Conservation (phyloP, 2,329 filamentous ascomycete genomes). For the Cadophora sp. region DNA sequence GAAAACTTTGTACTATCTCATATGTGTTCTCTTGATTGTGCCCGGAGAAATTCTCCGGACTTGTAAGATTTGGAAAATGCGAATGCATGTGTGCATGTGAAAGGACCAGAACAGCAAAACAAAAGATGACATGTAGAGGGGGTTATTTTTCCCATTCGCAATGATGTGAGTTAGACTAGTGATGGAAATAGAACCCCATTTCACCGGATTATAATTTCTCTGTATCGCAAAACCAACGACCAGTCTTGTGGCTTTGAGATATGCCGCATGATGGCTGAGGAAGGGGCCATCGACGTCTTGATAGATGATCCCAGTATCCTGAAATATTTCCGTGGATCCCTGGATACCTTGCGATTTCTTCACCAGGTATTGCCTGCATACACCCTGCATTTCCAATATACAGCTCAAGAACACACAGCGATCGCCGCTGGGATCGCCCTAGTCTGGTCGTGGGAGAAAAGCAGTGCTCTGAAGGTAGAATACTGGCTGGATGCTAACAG, state of each 20-base stretch:
- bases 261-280: neutral
- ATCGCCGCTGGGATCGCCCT: neutral
- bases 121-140: too few relatives aligned
- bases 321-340: neutral
- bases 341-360: slow-evolving; percentile 15
- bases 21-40: too few relatives aligned
- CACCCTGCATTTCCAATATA: neutral
- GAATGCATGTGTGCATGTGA: too few relatives aligned
- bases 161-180: too few relatives aligned
- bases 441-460: too few relatives aligned
- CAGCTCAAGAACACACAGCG: neutral
- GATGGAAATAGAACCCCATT: neutral
- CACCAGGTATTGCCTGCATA: slow-evolving; percentile 12
- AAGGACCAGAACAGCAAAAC: too few relatives aligned
- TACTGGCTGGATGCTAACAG: neutral
- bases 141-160: too few relatives aligned
- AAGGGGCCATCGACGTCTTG: slow-evolving; percentile 8
- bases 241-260: neutral
- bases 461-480: neutral
- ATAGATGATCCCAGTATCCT: neutral
- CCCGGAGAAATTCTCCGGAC: too few relatives aligned
- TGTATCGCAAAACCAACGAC: too few relatives aligned
- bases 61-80: too few relatives aligned
- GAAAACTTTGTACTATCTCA: too few relatives aligned
- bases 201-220: neutral